Conservation (phyloP, 73 alveolate species). For the Urostyla sp. region DNA sequence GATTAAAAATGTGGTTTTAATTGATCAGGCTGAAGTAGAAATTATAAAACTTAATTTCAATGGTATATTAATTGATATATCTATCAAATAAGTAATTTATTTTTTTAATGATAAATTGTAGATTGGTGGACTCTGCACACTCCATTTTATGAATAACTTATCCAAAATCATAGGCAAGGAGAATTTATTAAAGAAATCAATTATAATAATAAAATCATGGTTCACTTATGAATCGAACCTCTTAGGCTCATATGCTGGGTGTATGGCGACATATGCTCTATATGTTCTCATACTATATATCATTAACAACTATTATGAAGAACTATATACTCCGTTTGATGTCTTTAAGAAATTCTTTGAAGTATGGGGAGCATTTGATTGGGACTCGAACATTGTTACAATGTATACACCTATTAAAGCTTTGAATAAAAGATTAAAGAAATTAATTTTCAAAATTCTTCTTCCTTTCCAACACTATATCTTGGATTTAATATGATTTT, state of each 20-base stretch:
- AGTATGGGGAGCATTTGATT: conserved; percentile 75
- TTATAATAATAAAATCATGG: conserved; percentile 88
- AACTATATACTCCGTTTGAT: conserved; percentile 81
- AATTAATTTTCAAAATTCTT: neutral
- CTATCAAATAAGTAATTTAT: conserved; percentile 85
- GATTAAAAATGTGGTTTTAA: conserved; percentile 63
- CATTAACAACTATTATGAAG: conserved; percentile 74
- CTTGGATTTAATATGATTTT: neutral
- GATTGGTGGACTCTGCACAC: conserved; percentile 85
- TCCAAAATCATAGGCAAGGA: conserved; percentile 73
- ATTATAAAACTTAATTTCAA: conserved; percentile 81
- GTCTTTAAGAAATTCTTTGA: conserved; percentile 81
- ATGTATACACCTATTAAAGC: conserved; percentile 56
- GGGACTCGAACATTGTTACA: conserved; percentile 81
- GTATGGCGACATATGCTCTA: conserved; percentile 87
- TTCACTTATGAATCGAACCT: conserved; percentile 84
- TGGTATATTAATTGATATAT: conserved; percentile 81
- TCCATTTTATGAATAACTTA: conserved; percentile 81
- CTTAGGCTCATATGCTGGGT: conserved; percentile 86
- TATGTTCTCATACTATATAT: conserved; percentile 82
- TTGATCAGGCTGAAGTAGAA: conserved; percentile 80
- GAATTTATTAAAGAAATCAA: conserved; percentile 80
- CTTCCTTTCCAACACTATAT: neutral
- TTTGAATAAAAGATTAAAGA: conserved; percentile 15
- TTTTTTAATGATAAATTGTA: conserved; percentile 62